Base-by-base conservation (phyloP, 2,329 filamentous ascomycete species). In the Eurotiales sp. region DNA sequence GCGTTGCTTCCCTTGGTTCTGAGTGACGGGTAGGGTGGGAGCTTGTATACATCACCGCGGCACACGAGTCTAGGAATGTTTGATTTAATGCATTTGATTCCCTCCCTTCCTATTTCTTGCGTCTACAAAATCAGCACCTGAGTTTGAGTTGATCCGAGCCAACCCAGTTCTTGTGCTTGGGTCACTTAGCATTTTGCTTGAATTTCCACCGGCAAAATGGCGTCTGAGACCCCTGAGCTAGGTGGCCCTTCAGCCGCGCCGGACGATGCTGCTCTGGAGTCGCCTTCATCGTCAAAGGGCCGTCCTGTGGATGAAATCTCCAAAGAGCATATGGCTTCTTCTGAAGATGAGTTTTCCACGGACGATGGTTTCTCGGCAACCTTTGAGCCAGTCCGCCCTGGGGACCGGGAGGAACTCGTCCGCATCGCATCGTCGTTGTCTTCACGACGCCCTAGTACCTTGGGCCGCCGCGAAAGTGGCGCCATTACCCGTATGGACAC, bases 401-500 rank as follows among this genome's bases (percentile, higher is more conserved):
- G 51, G n/a, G 51, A 53, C 41, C 51, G 51, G 11, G 51, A 53
- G 14, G 39, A 53, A 29, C 8, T 53, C 15, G 46, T 40, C 40
- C 22, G 32, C 6, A 53, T 53, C 23, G 51, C 46, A 8, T 53
- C 51, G n/a, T 34, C 32, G 19, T 4, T 53, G 21, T 53, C 51
- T 27, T 53, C 51, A 32, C 51, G 51, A 39, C 51, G 46, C 17
- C 30, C 46, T 4, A 53, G 51, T 39, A 53, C 25, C 7, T 23
- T 41, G n/a, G 40, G 40, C 4, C 51, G 51, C 27, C 51, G 45
- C 6, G 40, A 49, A 19, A 52, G 51, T 40, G 34, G 30, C 17
- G 17, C 39, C 21, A 45, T 53, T 12, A 37, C 25, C 29, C 51
- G 51, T 34, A 48, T 53, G 51, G 47, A 51, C 22, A 63, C 64